Evolutionary conservation across 73 alveolate genomes (phyloP).

Genomic region (Symbiodinium pilosum): DNA sequence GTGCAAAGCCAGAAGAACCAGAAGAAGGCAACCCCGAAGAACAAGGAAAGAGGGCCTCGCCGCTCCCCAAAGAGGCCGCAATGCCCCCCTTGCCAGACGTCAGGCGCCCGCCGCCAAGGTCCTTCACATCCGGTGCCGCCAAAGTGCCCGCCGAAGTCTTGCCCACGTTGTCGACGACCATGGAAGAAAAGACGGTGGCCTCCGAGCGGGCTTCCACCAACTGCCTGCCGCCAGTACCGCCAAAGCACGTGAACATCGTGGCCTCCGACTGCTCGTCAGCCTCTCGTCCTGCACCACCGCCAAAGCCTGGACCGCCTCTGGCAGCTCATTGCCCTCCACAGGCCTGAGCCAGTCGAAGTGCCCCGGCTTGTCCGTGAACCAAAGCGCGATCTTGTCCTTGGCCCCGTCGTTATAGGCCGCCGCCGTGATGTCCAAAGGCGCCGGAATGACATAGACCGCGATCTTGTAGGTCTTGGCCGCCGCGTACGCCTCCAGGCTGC

Average conservation of each 20-base stretch:
- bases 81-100: too few species aligned
- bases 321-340: not conserved
- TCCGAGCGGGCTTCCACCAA: not conserved
- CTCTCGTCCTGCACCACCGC: too few species aligned
- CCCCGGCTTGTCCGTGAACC: not conserved
- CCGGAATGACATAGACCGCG: not conserved
- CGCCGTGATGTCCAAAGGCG: not conserved
- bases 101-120: too few species aligned
- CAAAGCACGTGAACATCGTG: not conserved
- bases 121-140: too few species aligned
- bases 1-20: too few species aligned
- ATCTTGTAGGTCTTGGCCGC: not conserved
- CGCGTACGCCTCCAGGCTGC: not conserved
- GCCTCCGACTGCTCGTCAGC: not conserved
- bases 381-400: not conserved
- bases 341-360: not conserved
- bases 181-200: not conserved
- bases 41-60: too few species aligned
- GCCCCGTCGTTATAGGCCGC: not conserved
- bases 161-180: not conserved
- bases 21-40: too few species aligned
- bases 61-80: too few species aligned
- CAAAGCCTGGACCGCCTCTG: not conserved
- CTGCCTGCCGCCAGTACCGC: not conserved
- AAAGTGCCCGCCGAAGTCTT: not conserved